Evolutionary conservation across 129 eudicot species (phyloP), one percentile per base, ranked within the genome.

Genomic region (Scalesia atractyloides): DNA sequence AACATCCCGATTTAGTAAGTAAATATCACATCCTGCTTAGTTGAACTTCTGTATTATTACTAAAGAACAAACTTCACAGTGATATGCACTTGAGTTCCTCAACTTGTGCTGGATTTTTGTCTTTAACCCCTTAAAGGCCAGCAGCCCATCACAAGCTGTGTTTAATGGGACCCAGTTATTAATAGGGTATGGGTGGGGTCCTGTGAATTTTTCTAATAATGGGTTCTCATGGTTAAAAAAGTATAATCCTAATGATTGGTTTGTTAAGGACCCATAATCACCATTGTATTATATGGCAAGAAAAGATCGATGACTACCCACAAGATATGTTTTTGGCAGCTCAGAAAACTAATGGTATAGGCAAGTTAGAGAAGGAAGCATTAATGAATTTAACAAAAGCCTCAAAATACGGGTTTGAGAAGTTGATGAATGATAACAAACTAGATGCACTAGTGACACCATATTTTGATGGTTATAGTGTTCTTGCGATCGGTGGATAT

Each of bases 361-460:
- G 89, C 9, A 48, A 76, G 15, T 19, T 56, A 36, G 88, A 86
- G 72, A 74, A 72, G 67, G 58, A 79, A 52, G 82, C 80, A 16
- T 17, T 66, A 64, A 9, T 33, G 77, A 84, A 84, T 44, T 56
- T 88, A 56, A 74, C 60, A 30, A 81, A 66, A 50, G 75, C 80
- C 14, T 78, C 80, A 39, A 71, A 73, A 30, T 16, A 80, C 36
- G 97, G 97, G 47, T 86, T 91, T 48, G 89, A 82, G 75, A 88
- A 83, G 72, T 61, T 88, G 86, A 88, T 86, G 96, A 50, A 36
- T 9, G 80, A 84, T 4, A 67, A 88, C 70, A 82, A 84, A 64
- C 60, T 88, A 66, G 96, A 91, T 24, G 97, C 93, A 36, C 49
- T 88, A 73, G 91, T 88, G 43, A 84, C 87, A 9, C 86, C 86